Conservation (phyloP, 2,329 filamentous ascomycete species). For the Beauveria medogensis region DNA sequence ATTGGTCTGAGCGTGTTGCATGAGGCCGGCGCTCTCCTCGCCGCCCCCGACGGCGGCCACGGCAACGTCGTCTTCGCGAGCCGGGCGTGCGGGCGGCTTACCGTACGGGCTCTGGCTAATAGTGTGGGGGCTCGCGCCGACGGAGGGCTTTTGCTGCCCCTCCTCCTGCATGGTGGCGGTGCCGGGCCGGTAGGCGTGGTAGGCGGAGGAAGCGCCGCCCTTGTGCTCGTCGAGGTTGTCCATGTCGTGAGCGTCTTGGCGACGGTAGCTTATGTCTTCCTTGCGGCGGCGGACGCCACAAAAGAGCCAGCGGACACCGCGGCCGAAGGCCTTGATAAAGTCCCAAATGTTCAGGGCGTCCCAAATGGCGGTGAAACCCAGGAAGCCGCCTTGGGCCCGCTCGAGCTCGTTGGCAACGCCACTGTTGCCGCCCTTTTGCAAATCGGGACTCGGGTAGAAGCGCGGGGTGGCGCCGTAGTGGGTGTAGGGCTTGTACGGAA, state of each 20-base stretch:
- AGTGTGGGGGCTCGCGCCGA: slow-evolving; percentile 30
- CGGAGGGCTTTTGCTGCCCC: slow-evolving; percentile 2
- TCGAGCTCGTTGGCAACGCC: slow-evolving; percentile 35
- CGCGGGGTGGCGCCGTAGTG: slow-evolving; percentile 30
- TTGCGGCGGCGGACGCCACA: slow-evolving; percentile 58
- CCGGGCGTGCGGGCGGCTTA: slow-evolving; percentile 20
- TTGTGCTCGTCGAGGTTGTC: slow-evolving; percentile 28
- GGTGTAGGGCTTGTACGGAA: slow-evolving; percentile 65
- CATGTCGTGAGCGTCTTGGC: slow-evolving; percentile 29
- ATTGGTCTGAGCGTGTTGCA: slow-evolving; percentile 28
- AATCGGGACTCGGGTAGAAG: slow-evolving; percentile 40
- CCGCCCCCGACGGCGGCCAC: slow-evolving; percentile 14
- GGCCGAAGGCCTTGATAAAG: slow-evolving; percentile 68
- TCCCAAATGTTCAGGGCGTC: slow-evolving; percentile 79
- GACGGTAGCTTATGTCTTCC: slow-evolving; percentile 42
- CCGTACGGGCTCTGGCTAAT: slow-evolving; percentile 29
- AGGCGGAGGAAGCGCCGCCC: slow-evolving; percentile 13
- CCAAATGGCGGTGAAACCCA: slow-evolving; percentile 56
- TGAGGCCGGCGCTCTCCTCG: slow-evolving; percentile 37
- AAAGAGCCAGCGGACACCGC: slow-evolving; percentile 74
- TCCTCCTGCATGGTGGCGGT: slow-evolving; percentile 25
- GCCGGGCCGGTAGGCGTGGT: slow-evolving; percentile 17
- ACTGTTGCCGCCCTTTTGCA: slow-evolving; percentile 28
- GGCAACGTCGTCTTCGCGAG: slow-evolving; percentile 13
- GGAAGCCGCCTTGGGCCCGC: slow-evolving; percentile 54